Evolutionary conservation across 1,139 yeast genomes (phyloP), one percentile per base, ranked within the genome.

Genomic region (Candida gigantensis): DNA sequence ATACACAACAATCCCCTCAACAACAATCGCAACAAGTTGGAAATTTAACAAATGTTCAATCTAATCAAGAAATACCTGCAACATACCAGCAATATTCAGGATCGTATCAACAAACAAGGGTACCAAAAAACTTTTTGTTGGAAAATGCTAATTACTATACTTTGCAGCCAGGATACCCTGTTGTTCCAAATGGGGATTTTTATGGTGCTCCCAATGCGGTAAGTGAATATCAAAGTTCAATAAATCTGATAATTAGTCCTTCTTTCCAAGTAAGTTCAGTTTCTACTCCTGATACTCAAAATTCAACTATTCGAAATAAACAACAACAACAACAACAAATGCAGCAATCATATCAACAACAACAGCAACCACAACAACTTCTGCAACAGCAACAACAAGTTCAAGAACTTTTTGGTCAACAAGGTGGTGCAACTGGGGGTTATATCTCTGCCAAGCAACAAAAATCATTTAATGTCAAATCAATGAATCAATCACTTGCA

Each of bases 61-160:
- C n/a, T n/a, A 14, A 6, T 8, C 32, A 40, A 3, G 34, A 32
- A 17, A 21, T 30, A 6, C 33, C 37, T 14, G 19, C 34, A 13
- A 24, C 20, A 17, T 30, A 17, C 18, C 45, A 32, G 23, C 42
- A 34, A 20, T 34, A 24, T 23, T 17, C 41, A n/a, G 23, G 32
- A 9, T 28, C 40, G 10, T 23, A 32, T 5, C 39, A 34, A 23
- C 39, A 30, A 25, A 10, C 35, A 10, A 40, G 42, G 33, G 27
- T 30, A 14, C 37, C 36, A 26, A 50, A 48, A 34, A 37, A 36
- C 30, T 43, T 35, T 36, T 23, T 42, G 17, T 34, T 46, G 24
- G 52, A 39, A 19, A 43, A 49, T 21, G 37, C 43, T 9, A 37
- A 32, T 21, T 37, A 47, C 21, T 45, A 46, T 28, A 29, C 49